phyloP scores from a whole-genome alignment of 805 yeast species.

The Saturnispora besseyi region DNA sequence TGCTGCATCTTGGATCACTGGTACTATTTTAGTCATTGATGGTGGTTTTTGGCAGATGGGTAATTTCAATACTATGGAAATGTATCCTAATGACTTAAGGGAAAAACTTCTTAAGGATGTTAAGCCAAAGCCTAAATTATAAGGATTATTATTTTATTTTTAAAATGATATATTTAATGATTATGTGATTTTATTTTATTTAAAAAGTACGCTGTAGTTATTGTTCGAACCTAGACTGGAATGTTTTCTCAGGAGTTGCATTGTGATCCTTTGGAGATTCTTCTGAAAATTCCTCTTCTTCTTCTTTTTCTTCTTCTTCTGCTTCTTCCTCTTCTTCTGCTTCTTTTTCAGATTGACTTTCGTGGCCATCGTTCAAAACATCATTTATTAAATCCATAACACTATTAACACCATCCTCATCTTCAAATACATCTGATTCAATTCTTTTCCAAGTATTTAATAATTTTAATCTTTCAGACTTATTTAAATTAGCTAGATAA shows the following conservation, averaged over 20 bases:
- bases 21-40: slow-evolving; percentile 74
- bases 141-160: not conserved
- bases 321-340: not conserved
- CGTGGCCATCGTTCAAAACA: not conserved
- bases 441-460: slow-evolving; percentile 19
- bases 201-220: not conserved
- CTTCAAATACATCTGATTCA: slow-evolving; percentile 35
- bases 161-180: not conserved
- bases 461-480: not conserved
- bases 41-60: slow-evolving; percentile 90
- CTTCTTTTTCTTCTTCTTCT: not conserved
- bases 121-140: slow-evolving; percentile 19
- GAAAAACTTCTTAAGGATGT: slow-evolving; percentile 18
- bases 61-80: slow-evolving; percentile 22
- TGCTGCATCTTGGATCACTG: slow-evolving; percentile 71
- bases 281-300: not conserved
- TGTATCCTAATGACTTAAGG: slow-evolving; percentile 36
- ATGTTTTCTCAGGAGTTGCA: not conserved
- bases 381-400: slow-evolving; percentile 7
- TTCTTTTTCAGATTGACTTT: not conserved
- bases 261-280: not conserved
- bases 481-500: slow-evolving; percentile 36
- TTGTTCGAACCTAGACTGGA: slow-evolving; percentile 5
- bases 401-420: slow-evolving; percentile 29
- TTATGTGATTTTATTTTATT: not conserved